A percentile compares a stretch with the other conserved stretches of the same genome.
Conservation (phyloP, 2,329 filamentous ascomycete genomes). For the Neonectria ditissima region DNA sequence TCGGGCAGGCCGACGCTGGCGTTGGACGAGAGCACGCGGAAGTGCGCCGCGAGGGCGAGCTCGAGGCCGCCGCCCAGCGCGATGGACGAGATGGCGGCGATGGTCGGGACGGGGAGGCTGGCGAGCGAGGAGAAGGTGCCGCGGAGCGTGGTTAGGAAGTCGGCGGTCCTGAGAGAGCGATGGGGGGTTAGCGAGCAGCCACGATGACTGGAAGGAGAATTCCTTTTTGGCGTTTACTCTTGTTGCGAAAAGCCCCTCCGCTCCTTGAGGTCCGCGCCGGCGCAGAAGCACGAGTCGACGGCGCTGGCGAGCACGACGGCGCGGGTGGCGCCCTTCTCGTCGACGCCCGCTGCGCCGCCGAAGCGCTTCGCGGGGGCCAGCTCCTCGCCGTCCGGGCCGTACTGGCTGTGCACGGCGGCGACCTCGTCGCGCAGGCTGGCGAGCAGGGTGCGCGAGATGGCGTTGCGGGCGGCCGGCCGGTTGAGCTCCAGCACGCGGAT, state of each 20-base stretch:
- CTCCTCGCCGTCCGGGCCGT: constrained; percentile 67
- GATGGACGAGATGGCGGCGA: constrained; percentile 85
- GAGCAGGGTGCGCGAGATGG: constrained; percentile 85
- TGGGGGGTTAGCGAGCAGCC: not conserved
- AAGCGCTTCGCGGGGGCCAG: constrained; percentile 54
- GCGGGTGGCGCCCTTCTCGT: constrained; percentile 72
- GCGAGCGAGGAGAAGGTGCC: constrained; percentile 79
- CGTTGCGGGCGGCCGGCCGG: constrained; percentile 86
- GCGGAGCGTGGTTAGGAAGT: constrained; percentile 83
- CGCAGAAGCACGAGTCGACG: constrained; percentile 89
- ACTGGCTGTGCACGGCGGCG: constrained; percentile 75
- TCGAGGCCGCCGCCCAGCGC: constrained; percentile 95
- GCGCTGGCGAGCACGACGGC: constrained; percentile 87
- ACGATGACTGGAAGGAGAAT: not conserved
- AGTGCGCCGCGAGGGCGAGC: constrained; percentile 87
- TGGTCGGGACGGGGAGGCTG: constrained; percentile 85
- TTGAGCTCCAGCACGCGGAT: constrained; percentile 92
- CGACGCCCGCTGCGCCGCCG: constrained; percentile 58
- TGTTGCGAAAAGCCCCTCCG: constrained; percentile 78
- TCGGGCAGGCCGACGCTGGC: constrained; percentile 88
- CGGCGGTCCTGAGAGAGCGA: constrained; percentile 70
- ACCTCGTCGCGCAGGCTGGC: constrained; percentile 78
- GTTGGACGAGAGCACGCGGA: constrained; percentile 86
- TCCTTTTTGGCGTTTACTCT: too few species aligned
- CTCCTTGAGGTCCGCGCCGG: constrained; percentile 95